Base-by-base conservation (phyloP, 2,329 filamentous ascomycete genomes). In the Penicillium freii region DNA sequence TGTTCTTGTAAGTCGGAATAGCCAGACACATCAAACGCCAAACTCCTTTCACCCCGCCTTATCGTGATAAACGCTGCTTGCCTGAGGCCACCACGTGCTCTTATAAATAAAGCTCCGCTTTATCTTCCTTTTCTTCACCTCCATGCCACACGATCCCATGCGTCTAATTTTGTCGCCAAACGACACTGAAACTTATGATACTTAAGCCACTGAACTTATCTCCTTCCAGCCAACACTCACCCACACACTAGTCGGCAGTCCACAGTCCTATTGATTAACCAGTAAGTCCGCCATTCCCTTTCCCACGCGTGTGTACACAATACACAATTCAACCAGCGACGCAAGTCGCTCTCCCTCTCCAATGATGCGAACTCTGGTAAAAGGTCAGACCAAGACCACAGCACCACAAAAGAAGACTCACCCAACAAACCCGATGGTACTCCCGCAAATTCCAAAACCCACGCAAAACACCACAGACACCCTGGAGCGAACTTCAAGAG, bases 311-410 rank as follows among this genome's bases (percentile, higher is more conserved):
- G 27, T 29, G 3, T 6, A 10, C 36, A 27, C 36, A 40, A 8
- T 49, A 11, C 25, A 17, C 44, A 29, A 25, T 43, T 33, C 46
- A 13, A 34, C 29, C 34, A 27, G 15, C 42, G 51, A 47, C 48
- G 27, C 47, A 34, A 46, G 27, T 21, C 43, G 46, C 29, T 40
- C 36, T 34, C 36, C 36, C 46, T 71, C 73, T 77, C 75, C 74
- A 57, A 72, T 76, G 75, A 78, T 77, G 75, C 58, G 56, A 71
- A 63, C 65, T 52, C 70, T 78, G 75, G 75, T 78, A 78, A 78
- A 78, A 78, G 75, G 75, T 78, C 75, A 73, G 75, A 78, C 72
- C 65, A 51, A 61, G 62, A 62, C 58, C 50, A 56, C 25, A 48
- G 62, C 44, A 60, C 48, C 47, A 31, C 31, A 45, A 36, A 51